Base-by-base conservation (phyloP, 2,329 filamentous ascomycete genomes). In the Colletotrichum sansevieriae region DNA sequence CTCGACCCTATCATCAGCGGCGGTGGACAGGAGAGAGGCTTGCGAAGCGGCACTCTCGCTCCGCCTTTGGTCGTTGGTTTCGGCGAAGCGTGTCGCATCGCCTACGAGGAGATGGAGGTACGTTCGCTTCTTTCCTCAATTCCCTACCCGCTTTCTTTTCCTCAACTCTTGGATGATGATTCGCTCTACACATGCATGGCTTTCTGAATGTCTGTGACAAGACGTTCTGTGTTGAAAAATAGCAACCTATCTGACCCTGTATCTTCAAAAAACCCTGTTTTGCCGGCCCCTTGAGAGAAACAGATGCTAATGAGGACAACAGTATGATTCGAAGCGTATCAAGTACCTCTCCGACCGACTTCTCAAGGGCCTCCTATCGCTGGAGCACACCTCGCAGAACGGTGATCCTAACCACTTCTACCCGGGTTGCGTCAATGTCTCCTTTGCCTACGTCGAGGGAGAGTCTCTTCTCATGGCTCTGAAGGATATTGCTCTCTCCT, bases 381-480 rank as follows among this genome's bases (percentile, higher is more conserved):
- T 99, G 83, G 96, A 98, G 79, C 96, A 99, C 81, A 97, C 96
- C 2, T 88, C 87, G 9, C 90, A 97, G 74, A 99, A 99, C 76
- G 96, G 96, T 58, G 94, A 96, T 74, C 86, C 90, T 2, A 81
- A 91, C 4, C 87, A 89, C 60, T 97, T 97, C 80, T 99, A 99
- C 78, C 94, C 96, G 2, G 96, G 96, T 71, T 99, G 96, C 75
- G 95, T 99, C 70, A 99, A 99, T 79, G 92, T 99, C 11, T 99
- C 96, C 0, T 99, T 99, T 77, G 95, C 96, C 39, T 99, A 99
- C 76, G 94, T 99, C 4, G 96, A 99, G 82, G 96, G 96, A 73
- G 96, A 99, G 82, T 98, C 96, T 2, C 90, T 99, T 1, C 87
- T 99, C 71, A 99, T 99, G 96, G 96, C 96, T 0, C 84, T 99